Base-by-base conservation (phyloP, 768 basidiomycete genomes). In the Lactarius pseudohatsudake region DNA sequence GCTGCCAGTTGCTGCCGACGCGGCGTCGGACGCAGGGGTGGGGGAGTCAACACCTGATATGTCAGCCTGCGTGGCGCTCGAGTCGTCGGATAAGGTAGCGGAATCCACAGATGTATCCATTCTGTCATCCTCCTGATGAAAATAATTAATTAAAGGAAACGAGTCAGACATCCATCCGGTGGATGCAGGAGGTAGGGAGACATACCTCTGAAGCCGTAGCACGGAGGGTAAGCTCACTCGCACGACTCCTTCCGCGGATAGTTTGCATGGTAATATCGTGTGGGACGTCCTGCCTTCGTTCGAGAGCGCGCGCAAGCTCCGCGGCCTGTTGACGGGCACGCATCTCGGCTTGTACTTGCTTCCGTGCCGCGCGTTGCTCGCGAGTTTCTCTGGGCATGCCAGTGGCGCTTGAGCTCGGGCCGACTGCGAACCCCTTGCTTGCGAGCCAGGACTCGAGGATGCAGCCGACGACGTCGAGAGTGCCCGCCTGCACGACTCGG, bases 371-470 rank as follows among this genome's bases (percentile, higher is more conserved):
- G 11, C 91, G 78, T 72, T 91, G 89, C 74, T 93, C 91, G 66
- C 87, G 80, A 32, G 87, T 85, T 77, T 94, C 92, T 61, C 90
- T 78, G 16, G 88, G 88, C 67, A 87, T 76, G 1, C 90, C 90
- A 2, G 86, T 90, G 0, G 89, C 91, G 61, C 89, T 87, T 0
- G 88, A 81, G 71, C 88, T 90, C 4, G 94, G 91, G 20, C 89
- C 90, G 28, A 95, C 87, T 0, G 91, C 88, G 74, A 97, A 91
- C 0, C 94, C 94, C 73, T 91, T 90, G 70, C 88, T 87, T 7
- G 89, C 89, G 34, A 97, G 77, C 94, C 95, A 98, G 18, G 92
- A 91, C 78, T 96, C 94, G 26, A 98, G 82, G 28, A 98, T 91
- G 69, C 92, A 93, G 6, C 94, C 94, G 1, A 97, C 95, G 5